Base-by-base conservation (phyloP, 2,329 filamentous ascomycete genomes). In the Fusarium mundagurra region DNA sequence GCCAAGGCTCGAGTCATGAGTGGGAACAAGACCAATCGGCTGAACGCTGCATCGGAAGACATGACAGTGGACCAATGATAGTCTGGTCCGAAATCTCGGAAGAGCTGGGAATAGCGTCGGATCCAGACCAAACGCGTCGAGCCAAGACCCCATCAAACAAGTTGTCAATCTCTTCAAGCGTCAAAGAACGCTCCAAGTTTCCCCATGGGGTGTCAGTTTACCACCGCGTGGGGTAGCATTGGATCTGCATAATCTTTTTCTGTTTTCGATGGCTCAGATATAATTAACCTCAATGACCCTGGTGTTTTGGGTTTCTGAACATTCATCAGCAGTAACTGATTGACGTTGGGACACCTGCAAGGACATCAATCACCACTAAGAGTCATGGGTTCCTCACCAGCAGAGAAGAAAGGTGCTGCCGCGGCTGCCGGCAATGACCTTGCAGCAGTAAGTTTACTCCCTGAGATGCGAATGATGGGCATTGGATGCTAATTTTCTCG, bases 401-500 rank as follows among this genome's bases (percentile, higher is more conserved):
- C 38, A n/a, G 62, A 62, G 17, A 73, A 41, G 11, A 75, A 73
- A 29, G 65, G 72, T 29, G 62, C 69, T 11, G 72, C 69, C 5
- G 72, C 69, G 6, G 65, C 34, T 20, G 72, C 53, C 10, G 72
- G 72, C 18, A 39, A 34, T n/a, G 72, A 75, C 11, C 69, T 75
- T 10, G 69, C 72, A 7, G 72, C 72, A 27, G 72, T 75, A 14
- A 62, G 72, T 67, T 16, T 2, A 27, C 2, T 44, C 3, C 12
- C 3, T 13, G 0, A 6, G 6, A n/a, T 6, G 11, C 9, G 2
- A 3, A 5, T 8, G 9, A 17, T 22, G 3, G 9, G 38, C 6
- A 17, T n/a, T 20, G 12, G 0, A 11, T 44, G 13, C 34, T 70
- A 8, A 75, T 5, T 10, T 29, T 5, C 1, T 20, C 1, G 16